These are phyloP conservation scores for Myochromella boudieri DNA, from an alignment of 768 basidiomycete genomes.

Conservation along the genomic window DNA sequence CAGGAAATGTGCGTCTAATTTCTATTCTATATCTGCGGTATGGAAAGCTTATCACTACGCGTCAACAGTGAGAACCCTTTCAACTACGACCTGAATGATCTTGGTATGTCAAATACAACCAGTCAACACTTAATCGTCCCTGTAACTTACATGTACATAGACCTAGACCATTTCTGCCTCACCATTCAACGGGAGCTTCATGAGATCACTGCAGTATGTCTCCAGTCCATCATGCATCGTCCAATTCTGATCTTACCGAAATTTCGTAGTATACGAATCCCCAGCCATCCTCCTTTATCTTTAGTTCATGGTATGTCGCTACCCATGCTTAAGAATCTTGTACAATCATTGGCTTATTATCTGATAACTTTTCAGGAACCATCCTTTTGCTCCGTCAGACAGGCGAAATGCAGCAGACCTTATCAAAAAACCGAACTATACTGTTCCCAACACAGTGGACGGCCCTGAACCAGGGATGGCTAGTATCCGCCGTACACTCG, in stretches of 20 bases:
- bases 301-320: slow-evolving; percentile 39
- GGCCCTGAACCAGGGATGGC: slow-evolving; percentile 16
- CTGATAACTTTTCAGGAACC: slow-evolving; percentile 39
- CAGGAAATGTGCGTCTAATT: slow-evolving; percentile 52
- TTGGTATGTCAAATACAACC: slow-evolving; percentile 37
- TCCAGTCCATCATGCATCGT: slow-evolving; percentile 2
- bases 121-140: neutral
- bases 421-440: slow-evolving; percentile 17
- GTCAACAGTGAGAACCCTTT: slow-evolving; percentile 59
- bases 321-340: neutral
- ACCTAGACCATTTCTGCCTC: slow-evolving; percentile 69
- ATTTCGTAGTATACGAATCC: slow-evolving; percentile 51
- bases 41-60: slow-evolving; percentile 2
- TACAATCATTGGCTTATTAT: neutral
- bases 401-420: slow-evolving; percentile 57
- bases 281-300: slow-evolving; percentile 52
- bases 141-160: slow-evolving; percentile 26
- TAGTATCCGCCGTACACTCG: slow-evolving; percentile 17
- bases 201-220: slow-evolving; percentile 67
- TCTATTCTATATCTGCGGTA: neutral
- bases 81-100: slow-evolving; percentile 67
- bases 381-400: slow-evolving; percentile 71
- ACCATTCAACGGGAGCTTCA: slow-evolving; percentile 67
- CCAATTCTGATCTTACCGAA: neutral
- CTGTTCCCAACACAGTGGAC: slow-evolving; percentile 10